Evolutionary conservation across 768 basidiomycete species (phyloP), one percentile per base, ranked within the genome.

Genomic region (Russula virescens): DNA sequence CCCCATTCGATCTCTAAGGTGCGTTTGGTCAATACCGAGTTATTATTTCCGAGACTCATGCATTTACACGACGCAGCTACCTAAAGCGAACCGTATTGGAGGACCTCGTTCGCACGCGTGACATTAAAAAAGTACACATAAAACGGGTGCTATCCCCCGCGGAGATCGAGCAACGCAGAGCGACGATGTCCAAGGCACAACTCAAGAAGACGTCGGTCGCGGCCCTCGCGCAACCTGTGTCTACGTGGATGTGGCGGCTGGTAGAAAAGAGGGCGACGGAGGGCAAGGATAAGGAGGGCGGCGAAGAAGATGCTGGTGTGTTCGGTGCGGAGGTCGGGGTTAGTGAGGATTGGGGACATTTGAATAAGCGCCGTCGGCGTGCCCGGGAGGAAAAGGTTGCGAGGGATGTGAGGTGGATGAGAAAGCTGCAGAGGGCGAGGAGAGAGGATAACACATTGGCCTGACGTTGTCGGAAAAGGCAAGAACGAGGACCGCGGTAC

Each of bases 1-100:
- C 64, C 76, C 78, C 8, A 72, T 88, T 52, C 78, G 81, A 21
- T 88, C 87, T 16, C 73, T 84, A 58, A 74, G 69, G 86, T 82
- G 60, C 50, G 77, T 73, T 13, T 21, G 23, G 19, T 16, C 19
- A 38, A 21, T 40, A 47, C 50, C 10, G 19, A 46, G 18, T 21
- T 7, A 1, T 18, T 31, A 18, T 8, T 11, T 19, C 7, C 34
- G n/a, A n/a, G 21, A 16, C 23, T 34, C n/a, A 18, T 48, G 38
- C 19, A 43, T 42, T 43, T 9, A n/a, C 56, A 5, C 49, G n/a
- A 31, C 31, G n/a, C 55, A 86, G 85, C 28, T 86, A 82, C 68
- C 71, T 88, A 45, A 87, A 86, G 70, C 75, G 68, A 21, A 70
- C 75, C 16, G 74, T 88, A 7, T 75, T 88, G 1, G 78, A 78